Base-by-base conservation (phyloP, 2,329 filamentous ascomycete species). In the Epicoccum nigrum region DNA sequence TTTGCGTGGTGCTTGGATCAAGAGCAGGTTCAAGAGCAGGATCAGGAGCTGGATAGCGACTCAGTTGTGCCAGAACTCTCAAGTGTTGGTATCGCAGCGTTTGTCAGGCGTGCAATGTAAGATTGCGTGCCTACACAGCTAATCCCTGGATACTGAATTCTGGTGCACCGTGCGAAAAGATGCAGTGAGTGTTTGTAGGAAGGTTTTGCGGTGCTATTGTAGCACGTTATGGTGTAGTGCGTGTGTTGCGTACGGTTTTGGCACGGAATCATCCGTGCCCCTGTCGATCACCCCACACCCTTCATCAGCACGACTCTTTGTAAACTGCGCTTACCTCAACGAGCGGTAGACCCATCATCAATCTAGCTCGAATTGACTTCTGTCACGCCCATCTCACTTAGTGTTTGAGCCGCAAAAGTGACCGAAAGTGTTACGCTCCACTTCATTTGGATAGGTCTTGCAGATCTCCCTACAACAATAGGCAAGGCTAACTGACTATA, bases 231-330 rank as follows among this genome's bases (percentile, higher is more conserved):
- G 19, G 17, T 11, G 28, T 39, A 43, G 33, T 21, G 34, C 23
- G 17, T 11, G 28, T 39, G 39, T 27, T 21, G 34, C 23, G 40
- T 34, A 48, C 35, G 40, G 30, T n/a, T 35, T 23, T 21, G 16
- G 17, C 17, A 23, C 25, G 45, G 21, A 23, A 31, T 37, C 17
- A 37, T 27, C 45, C 38, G 51, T 40, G 27, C 51, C 51, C 51
- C 51, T 54, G 45, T 48, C 50, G 50, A 53, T 53, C 50, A 15
- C 49, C 28, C 28, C 27, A 35, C 15, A 9, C 27, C 27, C 44
- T 40, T 32, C 39, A 48, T 23, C 17, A 40, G 23, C 17, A 44
- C 33, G 28, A 35, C n/a, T 23, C 17, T 28, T 34, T 16, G 17
- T 27, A 17, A 40, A 40, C 16, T 17, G 11, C 33, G 8, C 38